phyloP scores from a whole-genome alignment of 2,329 filamentous ascomycete species.

The Incumbomyces delicatus region DNA sequence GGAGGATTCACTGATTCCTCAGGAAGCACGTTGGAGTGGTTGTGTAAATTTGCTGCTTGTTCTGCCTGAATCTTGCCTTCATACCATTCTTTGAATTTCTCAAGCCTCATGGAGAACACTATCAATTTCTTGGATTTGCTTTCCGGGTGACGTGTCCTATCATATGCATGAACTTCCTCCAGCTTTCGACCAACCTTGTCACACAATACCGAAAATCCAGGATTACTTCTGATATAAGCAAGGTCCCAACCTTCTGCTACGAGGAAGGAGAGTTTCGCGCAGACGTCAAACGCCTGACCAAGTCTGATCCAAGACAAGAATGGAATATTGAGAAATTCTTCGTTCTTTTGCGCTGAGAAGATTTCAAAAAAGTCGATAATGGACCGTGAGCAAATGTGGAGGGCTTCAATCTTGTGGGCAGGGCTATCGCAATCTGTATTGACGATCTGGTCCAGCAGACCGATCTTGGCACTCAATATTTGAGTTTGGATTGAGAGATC shows the following conservation, averaged over 20 bases:
- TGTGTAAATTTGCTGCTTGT: neutral
- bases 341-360: slow-evolving; percentile 37
- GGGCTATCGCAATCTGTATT: slow-evolving; percentile 31
- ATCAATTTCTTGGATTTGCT: slow-evolving; percentile 7
- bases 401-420: slow-evolving; percentile 26
- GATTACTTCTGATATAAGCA: slow-evolving; percentile 17
- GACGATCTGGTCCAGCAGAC: slow-evolving; percentile 21
- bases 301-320: slow-evolving; percentile 39
- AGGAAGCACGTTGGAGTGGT: slow-evolving; percentile 2
- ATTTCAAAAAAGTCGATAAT: slow-evolving; percentile 42
- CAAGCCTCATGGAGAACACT: slow-evolving; percentile 9
- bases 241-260: slow-evolving; percentile 22
- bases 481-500: slow-evolving; percentile 4
- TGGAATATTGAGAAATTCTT: slow-evolving; percentile 37
- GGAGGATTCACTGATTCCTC: slow-evolving; percentile 3
- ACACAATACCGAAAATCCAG: slow-evolving; percentile 17
- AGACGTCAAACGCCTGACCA: slow-evolving; percentile 32
- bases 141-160: neutral
- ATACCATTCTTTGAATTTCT: slow-evolving; percentile 13
- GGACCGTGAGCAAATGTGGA: slow-evolving; percentile 40
- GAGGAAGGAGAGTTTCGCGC: slow-evolving; percentile 23
- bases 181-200: slow-evolving; percentile 16
- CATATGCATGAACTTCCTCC: slow-evolving; percentile 9
- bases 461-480: slow-evolving; percentile 17
- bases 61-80: slow-evolving; percentile 13